Conservation (phyloP, 2,329 filamentous ascomycete genomes). For the Claviceps digitariae region DNA sequence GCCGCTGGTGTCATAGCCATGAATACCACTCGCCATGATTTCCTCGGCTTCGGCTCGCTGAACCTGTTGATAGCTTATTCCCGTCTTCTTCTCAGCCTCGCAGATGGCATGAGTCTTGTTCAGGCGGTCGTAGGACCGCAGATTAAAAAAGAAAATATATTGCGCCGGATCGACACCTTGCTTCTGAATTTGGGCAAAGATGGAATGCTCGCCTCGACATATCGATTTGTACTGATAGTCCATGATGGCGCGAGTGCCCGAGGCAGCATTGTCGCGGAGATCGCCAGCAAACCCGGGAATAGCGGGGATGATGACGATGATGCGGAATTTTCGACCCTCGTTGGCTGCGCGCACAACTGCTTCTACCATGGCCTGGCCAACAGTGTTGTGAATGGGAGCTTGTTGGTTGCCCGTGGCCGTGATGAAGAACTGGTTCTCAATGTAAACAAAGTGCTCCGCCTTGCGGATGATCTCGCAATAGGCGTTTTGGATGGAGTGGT, state of each 20-base stretch:
- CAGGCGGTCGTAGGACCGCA: conserved; percentile 83
- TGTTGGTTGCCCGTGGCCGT: conserved; percentile 87
- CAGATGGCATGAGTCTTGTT: conserved; percentile 66
- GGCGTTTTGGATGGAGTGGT: conserved; percentile 78
- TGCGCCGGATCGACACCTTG: conserved; percentile 65
- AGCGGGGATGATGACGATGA: conserved; percentile 82
- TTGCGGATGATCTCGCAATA: conserved; percentile 75
- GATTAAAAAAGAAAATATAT: conserved; percentile 87
- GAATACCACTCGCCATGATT: conserved; percentile 64
- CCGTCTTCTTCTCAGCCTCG: conserved; percentile 66
- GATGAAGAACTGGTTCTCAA: conserved; percentile 98
- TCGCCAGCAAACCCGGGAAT: conserved; percentile 93
- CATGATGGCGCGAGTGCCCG: conserved; percentile 88
- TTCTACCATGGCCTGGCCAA: conserved; percentile 82
- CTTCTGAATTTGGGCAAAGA: conserved; percentile 61
- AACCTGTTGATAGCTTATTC: conserved; percentile 72
- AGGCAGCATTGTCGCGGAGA: conserved; percentile 66
- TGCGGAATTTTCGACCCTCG: conserved; percentile 73
- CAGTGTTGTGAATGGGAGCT: conserved; percentile 70
- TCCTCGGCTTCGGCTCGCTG: conserved; percentile 82
- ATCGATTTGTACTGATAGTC: conserved; percentile 98
- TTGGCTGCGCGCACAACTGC: conserved; percentile 70
- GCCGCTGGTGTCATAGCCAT: conserved; percentile 36
- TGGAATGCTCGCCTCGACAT: conserved; percentile 79
- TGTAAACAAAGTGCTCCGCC: conserved; percentile 88